These are phyloP conservation scores for Claviceps purpurea DNA, from an alignment of 2,329 filamentous ascomycete species.

Conservation along the genomic window DNA sequence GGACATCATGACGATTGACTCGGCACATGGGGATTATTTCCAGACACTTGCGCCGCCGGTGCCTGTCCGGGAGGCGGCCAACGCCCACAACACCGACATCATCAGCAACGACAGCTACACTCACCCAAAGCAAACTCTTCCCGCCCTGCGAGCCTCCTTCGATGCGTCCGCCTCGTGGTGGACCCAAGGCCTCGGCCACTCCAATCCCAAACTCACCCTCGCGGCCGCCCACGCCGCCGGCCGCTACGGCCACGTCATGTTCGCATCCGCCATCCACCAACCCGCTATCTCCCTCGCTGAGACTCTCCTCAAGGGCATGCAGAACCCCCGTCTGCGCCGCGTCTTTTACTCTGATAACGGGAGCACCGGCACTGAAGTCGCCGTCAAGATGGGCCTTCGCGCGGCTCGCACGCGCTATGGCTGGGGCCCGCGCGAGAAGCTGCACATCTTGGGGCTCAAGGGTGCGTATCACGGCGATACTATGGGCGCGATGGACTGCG, in stretches of 20 bases:
- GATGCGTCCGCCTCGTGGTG: constrained; percentile 85
- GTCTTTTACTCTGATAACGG: constrained; percentile 79
- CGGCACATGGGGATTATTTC: constrained; percentile 67
- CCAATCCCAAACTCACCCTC: constrained; percentile 56
- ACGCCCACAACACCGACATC: background rate
- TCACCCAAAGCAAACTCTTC: background rate
- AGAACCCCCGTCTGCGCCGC: constrained; percentile 51
- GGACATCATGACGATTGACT: constrained; percentile 64
- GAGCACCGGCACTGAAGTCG: constrained; percentile 73
- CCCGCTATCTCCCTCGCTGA: constrained; percentile 60
- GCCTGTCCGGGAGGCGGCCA: background rate
- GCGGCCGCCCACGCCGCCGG: constrained; percentile 71
- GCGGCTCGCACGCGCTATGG: constrained; percentile 54
- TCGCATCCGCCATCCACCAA: constrained; percentile 66
- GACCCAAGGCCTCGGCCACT: constrained; percentile 79
- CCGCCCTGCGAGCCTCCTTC: constrained; percentile 42
- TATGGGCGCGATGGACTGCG: constrained; percentile 76
- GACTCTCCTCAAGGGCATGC: constrained; percentile 42
- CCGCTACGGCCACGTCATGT: constrained; percentile 81
- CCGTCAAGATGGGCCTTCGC: constrained; percentile 70
- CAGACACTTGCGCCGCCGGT: constrained; percentile 33
- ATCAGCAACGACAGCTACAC: background rate
- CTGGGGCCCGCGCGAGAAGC: constrained; percentile 43
- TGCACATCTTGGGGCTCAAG: constrained; percentile 61
- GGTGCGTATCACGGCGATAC: constrained; percentile 82